These are phyloP conservation scores for Russula lepida DNA, from an alignment of 768 basidiomycete genomes.

Conservation along the genomic window DNA sequence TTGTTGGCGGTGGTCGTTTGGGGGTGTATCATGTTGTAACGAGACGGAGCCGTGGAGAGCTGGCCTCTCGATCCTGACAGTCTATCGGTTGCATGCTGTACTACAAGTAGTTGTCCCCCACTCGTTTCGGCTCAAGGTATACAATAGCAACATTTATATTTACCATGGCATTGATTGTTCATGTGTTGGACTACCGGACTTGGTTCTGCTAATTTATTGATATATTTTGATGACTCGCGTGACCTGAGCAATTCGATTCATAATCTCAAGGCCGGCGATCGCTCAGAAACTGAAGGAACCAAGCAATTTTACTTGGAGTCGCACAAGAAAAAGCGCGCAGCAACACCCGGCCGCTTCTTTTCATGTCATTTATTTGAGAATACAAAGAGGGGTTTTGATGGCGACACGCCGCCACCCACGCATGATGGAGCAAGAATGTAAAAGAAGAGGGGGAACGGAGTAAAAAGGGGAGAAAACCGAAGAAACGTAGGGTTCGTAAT, in stretches of 20 bases:
- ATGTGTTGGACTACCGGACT: background rate
- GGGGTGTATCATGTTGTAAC: slow-evolving; percentile 9
- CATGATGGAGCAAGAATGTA: slow-evolving; percentile 13
- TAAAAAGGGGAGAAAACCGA: background rate
- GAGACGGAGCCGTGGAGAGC: no score
- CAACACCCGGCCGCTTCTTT: background rate
- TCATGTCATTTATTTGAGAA: background rate
- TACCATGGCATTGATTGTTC: background rate
- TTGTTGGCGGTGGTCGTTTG: slow-evolving; percentile 10
- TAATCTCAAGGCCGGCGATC: background rate
- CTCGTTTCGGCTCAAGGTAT: background rate
- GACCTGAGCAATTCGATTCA: background rate
- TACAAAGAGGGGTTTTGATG: slow-evolving; percentile 9
- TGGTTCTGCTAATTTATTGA: background rate
- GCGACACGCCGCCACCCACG: slow-evolving; percentile 19
- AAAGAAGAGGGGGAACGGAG: slow-evolving; percentile 7
- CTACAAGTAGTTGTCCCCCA: background rate
- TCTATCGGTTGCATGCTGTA: no score
- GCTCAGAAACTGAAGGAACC: background rate
- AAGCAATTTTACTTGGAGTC: background rate
- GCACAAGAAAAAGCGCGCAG: background rate
- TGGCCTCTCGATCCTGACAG: no score
- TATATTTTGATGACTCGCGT: background rate
- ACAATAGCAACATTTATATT: background rate
- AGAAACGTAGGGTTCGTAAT: slow-evolving; percentile 27